These are phyloP conservation scores for Ustilago hordei DNA, from an alignment of 1,284 basidiomycete genomes.

Conservation along the genomic window DNA sequence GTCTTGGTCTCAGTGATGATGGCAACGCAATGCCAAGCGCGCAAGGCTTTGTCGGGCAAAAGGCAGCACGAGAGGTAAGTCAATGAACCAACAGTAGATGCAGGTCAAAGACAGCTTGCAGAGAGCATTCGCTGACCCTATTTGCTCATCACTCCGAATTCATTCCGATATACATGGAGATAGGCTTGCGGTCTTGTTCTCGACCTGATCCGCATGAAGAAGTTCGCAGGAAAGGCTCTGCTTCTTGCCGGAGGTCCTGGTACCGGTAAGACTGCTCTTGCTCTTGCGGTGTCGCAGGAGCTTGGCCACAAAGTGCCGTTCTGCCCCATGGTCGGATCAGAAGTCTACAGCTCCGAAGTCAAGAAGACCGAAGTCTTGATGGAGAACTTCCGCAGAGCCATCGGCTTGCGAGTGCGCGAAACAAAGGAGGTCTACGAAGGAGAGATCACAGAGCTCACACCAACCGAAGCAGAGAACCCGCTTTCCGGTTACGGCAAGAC, in stretches of 20 bases:
- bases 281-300: slow-evolving; percentile 92
- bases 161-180: not conserved
- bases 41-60: slow-evolving; percentile 92
- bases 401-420: slow-evolving; percentile 78
- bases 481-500: slow-evolving; percentile 93
- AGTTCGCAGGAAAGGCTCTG: slow-evolving; percentile 90
- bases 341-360: slow-evolving; percentile 96
- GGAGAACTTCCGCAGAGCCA: slow-evolving; percentile 92
- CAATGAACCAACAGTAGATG: not conserved
- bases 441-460: slow-evolving; percentile 96
- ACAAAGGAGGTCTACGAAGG: slow-evolving; percentile 99
- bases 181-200: slow-evolving; percentile 86
- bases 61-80: slow-evolving; percentile 80
- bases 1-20: slow-evolving; percentile 87
- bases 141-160: not conserved
- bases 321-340: slow-evolving; percentile 97
- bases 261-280: slow-evolving; percentile 94
- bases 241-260: slow-evolving; percentile 89
- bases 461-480: slow-evolving; percentile 75
- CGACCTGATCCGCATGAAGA: slow-evolving; percentile 88
- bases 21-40: slow-evolving; percentile 78
- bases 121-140: slow-evolving; percentile 62
- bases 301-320: slow-evolving; percentile 95
- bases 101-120: slow-evolving; percentile 65
- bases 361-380: slow-evolving; percentile 99